Evolutionary conservation across 306 rosid species (phyloP).

Genomic region (Medicago truncatula): MtrunA17r5.0-ANR NC_053044.1:58361501-58362000

Average conservation of each 20-base stretch:
- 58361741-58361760: conserved; percentile 99
- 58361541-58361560: conserved; percentile 12
- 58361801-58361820: conserved; percentile 95
- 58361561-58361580: conserved; percentile 20
- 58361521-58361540: conserved; percentile 17
- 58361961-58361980: conserved; percentile 93
- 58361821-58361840: conserved; percentile 83
- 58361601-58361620: conserved; percentile 11
- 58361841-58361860: conserved; percentile 94
- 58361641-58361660: conserved; percentile 6
- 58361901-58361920: conserved; percentile 97
- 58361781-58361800: conserved; percentile 98
- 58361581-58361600: neutral
- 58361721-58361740: conserved; percentile 97
- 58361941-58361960: conserved; percentile 97
- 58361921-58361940: conserved; percentile 98
- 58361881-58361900: conserved; percentile 97
- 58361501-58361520: neutral
- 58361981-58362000: conserved; percentile 95
- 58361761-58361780: conserved; percentile 87
- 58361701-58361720: conserved; percentile 94
- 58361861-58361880: conserved; percentile 97
- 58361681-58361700: conserved; percentile 71
- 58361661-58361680: conserved; percentile 6
- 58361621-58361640: conserved; percentile 7